These are phyloP conservation scores for Bondarzewia mesenterica DNA, from an alignment of 1,284 basidiomycete genomes.

Conservation along the genomic window DNA sequence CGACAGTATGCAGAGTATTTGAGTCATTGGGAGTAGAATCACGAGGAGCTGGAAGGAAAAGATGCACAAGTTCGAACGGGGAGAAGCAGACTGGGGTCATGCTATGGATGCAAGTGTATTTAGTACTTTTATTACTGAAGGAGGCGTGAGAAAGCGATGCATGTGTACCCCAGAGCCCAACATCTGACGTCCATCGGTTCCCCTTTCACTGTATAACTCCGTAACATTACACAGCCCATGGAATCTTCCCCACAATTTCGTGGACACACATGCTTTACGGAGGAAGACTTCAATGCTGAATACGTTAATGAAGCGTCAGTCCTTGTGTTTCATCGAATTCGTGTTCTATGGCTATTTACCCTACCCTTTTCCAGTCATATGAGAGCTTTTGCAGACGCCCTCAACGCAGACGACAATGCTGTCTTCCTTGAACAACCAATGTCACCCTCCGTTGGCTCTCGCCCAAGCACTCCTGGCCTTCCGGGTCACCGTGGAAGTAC, in stretches of 20 bases:
- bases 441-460: constrained; percentile 25
- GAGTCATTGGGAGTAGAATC: too few relatives aligned
- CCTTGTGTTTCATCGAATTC: constrained; percentile 1
- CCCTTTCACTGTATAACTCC: too few relatives aligned
- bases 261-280: not conserved
- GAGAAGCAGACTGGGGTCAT: too few relatives aligned
- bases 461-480: constrained; percentile 26
- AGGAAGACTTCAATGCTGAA: constrained; percentile 24
- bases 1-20: too few relatives aligned
- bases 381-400: constrained; percentile 59
- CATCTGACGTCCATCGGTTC: too few relatives aligned
- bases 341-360: not conserved
- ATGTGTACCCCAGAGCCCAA: too few relatives aligned
- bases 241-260: not conserved
- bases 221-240: not conserved
- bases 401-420: constrained; percentile 49
- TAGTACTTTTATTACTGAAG: too few relatives aligned
- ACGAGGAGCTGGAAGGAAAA: too few relatives aligned
- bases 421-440: constrained; percentile 16
- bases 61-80: too few relatives aligned
- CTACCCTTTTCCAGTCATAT: constrained; percentile 46
- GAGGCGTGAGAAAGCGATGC: too few relatives aligned
- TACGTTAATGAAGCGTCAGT: constrained; percentile 70
- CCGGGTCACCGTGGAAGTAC: constrained; percentile 24
- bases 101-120: too few relatives aligned